Percentiles rank a stretch among this genome's conserved stretches.
Conservation (phyloP, 345 rosid genomes). For the Geranium brycei region DNA sequence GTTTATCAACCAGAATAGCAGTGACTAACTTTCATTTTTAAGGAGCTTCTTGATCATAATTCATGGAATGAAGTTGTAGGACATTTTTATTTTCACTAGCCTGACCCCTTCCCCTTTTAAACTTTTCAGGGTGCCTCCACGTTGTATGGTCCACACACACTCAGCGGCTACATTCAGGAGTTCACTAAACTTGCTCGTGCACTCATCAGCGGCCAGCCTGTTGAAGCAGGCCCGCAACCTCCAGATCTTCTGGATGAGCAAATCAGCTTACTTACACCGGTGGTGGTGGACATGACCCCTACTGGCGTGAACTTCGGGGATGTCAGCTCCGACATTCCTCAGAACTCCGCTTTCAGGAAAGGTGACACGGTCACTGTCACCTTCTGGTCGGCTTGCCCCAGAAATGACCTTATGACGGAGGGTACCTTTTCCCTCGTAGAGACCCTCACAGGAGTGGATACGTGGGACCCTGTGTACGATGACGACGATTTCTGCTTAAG, state of each 20-base stretch:
- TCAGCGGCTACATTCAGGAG: slow-evolving; percentile 82
- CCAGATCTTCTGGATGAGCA: slow-evolving; percentile 71
- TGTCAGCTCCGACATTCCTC: slow-evolving; percentile 54
- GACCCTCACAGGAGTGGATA: slow-evolving; percentile 47
- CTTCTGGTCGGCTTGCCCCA: slow-evolving; percentile 93
- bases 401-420: slow-evolving; percentile 86
- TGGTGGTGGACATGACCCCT: slow-evolving; percentile 72
- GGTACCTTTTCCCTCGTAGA: slow-evolving; percentile 90
- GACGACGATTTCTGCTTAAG: slow-evolving; percentile 89
- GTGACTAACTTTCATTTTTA: too few relatives aligned
- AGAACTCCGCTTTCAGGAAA: slow-evolving; percentile 58
- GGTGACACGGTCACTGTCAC: slow-evolving; percentile 57
- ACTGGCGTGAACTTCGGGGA: slow-evolving; percentile 66
- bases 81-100: not conserved
- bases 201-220: slow-evolving; percentile 37
- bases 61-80: too few relatives aligned
- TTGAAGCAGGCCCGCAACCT: slow-evolving; percentile 57
- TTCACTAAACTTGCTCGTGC: slow-evolving; percentile 66
- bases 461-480: slow-evolving; percentile 74
- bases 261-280: slow-evolving; percentile 77
- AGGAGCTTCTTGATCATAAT: not conserved
- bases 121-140: slow-evolving; percentile 83
- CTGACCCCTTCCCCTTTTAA: not conserved
- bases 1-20: not conserved
- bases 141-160: slow-evolving; percentile 81